Base-by-base conservation (phyloP, 345 rosid species). In the Chamaenerion angustifolium region DNA sequence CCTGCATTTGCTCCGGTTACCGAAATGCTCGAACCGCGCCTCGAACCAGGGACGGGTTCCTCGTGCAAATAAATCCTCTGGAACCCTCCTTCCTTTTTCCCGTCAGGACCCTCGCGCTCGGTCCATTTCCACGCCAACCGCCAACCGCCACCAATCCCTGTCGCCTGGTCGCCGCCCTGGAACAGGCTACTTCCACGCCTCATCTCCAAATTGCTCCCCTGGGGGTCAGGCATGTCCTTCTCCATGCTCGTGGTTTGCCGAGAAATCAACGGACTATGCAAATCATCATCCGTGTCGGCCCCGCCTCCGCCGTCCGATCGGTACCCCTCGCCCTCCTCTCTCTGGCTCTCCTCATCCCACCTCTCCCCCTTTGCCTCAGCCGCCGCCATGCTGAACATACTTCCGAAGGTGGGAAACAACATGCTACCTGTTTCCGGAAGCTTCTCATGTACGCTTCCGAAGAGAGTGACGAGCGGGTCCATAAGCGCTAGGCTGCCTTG, bases 71-170 rank as follows among this genome's bases (percentile, higher is more conserved):
- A 89, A 52, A 85, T 70, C 65, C 94, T 79, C 59, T 83, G 77
- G 64, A 81, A 83, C 10, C 76, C 85, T 46, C 79, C 92, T 69
- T 73, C 80, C 63, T 77, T 81, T 62, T 72, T 74, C 59, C 89
- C 81, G 54, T 71, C 77, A 45, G 72, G 78, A 0, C 83, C 84
- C 57, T 83, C 88, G 54, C 57, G 78, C 50, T 73, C 83, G 1
- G 86, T 43, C 78, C 82, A 81, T 72, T 85, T 76, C 68, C 84
- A 90, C 2, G 95, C 95, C 78, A 90, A 66, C 64, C 83, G 94
- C 98, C 98, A 90, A 40, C 94, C 96, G 17, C 94, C 86, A 46
- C 98, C 95, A 51, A 90, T 86, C n/a, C 94, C 98, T 49, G 88
- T 73, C 13, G 56, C 80, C 48, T 72, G 67, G 47, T 86, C 95